phyloP scores from a whole-genome alignment of 2,329 filamentous ascomycete species.

The Ophiostoma quercus region DNA sequence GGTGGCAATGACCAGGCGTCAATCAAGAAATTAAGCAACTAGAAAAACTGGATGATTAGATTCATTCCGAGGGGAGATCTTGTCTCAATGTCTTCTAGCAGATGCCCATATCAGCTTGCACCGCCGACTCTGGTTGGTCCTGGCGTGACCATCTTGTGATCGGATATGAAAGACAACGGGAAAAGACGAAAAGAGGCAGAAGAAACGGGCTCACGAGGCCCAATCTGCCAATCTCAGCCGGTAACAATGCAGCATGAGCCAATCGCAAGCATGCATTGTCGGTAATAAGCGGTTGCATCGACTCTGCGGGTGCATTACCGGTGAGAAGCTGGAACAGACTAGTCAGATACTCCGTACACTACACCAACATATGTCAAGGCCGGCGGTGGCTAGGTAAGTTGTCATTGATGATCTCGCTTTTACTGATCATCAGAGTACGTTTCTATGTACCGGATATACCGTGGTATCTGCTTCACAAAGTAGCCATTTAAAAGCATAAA shows the following conservation, averaged over 20 bases:
- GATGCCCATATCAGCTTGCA: not conserved
- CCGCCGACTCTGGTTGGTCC: not conserved
- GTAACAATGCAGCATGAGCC: not conserved
- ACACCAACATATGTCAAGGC: not conserved
- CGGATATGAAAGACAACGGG: not conserved
- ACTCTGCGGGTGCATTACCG: not conserved
- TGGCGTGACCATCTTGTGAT: not conserved
- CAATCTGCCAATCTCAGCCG: not conserved
- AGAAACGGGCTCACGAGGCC: not conserved
- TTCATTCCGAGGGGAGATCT: not conserved
- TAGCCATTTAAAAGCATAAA: not conserved
- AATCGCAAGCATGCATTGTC: not conserved
- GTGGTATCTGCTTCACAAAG: too few species aligned
- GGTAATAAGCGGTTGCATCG: conserved; percentile 5
- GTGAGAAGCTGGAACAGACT: conserved; percentile 1
- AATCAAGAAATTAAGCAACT: not conserved
- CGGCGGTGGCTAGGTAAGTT: too few species aligned
- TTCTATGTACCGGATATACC: not conserved
- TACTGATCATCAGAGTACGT: not conserved
- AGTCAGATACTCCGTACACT: not conserved
- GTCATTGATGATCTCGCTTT: too few species aligned
- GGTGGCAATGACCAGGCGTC: not conserved
- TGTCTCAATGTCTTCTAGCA: not conserved
- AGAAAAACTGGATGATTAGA: not conserved
- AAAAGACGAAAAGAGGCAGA: not conserved